Evolutionary conservation across 768 basidiomycete genomes (phyloP).

Genomic region (Pleurotus ostreatus): DNA sequence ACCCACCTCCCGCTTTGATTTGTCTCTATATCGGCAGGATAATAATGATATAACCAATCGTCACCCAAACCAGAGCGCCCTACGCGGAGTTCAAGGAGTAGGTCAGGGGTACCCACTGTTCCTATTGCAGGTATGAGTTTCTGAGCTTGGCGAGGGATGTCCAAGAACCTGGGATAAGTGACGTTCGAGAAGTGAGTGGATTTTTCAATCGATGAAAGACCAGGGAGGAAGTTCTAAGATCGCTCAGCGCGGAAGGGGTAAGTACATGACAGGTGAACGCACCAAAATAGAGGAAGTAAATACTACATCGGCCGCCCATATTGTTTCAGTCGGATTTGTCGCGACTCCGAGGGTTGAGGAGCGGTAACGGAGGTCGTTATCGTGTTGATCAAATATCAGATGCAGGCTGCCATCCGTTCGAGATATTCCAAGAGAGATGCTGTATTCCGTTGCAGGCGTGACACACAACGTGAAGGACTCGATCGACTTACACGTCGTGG

Average conservation of each 20-base stretch:
- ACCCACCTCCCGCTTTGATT: background rate
- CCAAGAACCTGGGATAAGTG: slow-evolving; percentile 30
- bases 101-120: slow-evolving; percentile 15
- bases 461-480: background rate
- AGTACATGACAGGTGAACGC: background rate
- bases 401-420: slow-evolving; percentile 31
- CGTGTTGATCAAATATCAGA: slow-evolving; percentile 32
- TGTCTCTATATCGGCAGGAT: slow-evolving; percentile 21
- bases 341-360: slow-evolving; percentile 25
- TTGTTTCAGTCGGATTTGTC: slow-evolving; percentile 15
- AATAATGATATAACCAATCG: slow-evolving; percentile 32
- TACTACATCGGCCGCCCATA: too few relatives aligned
- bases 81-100: slow-evolving; percentile 30
- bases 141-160: slow-evolving; percentile 9
- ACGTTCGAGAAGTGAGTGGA: slow-evolving; percentile 28
- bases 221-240: slow-evolving; percentile 27
- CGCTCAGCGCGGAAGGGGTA: background rate
- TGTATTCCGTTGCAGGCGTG: slow-evolving; percentile 5
- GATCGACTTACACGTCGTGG: slow-evolving; percentile 24
- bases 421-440: slow-evolving; percentile 32
- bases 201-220: slow-evolving; percentile 25
- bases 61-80: slow-evolving; percentile 31
- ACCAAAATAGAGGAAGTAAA: background rate
- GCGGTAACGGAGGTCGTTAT: slow-evolving; percentile 29
- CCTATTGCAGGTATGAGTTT: background rate